A percentile compares a stretch with the other conserved stretches of the same genome.
Conservation (phyloP, 768 basidiomycete species). For the Boletus fagicola region DNA sequence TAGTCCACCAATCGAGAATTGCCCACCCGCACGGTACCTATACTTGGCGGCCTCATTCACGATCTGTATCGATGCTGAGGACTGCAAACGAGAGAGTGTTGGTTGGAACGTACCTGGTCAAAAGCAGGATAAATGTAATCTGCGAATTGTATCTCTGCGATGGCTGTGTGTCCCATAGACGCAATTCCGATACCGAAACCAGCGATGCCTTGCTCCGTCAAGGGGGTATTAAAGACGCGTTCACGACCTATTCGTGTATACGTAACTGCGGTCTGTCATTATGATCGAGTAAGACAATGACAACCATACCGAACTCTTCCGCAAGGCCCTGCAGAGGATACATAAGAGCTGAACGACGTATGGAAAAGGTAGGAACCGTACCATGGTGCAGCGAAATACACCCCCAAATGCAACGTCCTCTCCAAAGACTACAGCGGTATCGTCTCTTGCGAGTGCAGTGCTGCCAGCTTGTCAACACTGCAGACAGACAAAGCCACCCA, state of each 20-base stretch:
- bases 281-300: not conserved
- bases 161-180: constrained; percentile 90
- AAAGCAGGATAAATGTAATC: constrained; percentile 95
- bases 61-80: constrained; percentile 45
- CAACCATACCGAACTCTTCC: constrained; percentile 79
- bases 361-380: constrained; percentile 34
- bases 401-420: constrained; percentile 93
- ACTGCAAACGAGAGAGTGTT: not conserved
- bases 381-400: constrained; percentile 93
- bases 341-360: not conserved
- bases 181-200: constrained; percentile 93
- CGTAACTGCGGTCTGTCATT: not conserved
- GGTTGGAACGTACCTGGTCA: constrained; percentile 64
- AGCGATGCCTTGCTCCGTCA: constrained; percentile 92
- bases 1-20: constrained; percentile 76
- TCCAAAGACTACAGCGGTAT: constrained; percentile 86
- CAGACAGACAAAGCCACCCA: not conserved
- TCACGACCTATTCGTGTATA: constrained; percentile 59
- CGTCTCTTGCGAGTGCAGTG: constrained; percentile 81
- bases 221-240: constrained; percentile 92
- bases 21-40: constrained; percentile 84
- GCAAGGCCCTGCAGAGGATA: constrained; percentile 63
- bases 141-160: constrained; percentile 90
- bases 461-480: constrained; percentile 38
- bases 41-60: constrained; percentile 96